Percentiles rank a stretch among this genome's conserved stretches.
Conservation (phyloP, 345 rosid genomes). For the Pseudoturritis turrita region DNA sequence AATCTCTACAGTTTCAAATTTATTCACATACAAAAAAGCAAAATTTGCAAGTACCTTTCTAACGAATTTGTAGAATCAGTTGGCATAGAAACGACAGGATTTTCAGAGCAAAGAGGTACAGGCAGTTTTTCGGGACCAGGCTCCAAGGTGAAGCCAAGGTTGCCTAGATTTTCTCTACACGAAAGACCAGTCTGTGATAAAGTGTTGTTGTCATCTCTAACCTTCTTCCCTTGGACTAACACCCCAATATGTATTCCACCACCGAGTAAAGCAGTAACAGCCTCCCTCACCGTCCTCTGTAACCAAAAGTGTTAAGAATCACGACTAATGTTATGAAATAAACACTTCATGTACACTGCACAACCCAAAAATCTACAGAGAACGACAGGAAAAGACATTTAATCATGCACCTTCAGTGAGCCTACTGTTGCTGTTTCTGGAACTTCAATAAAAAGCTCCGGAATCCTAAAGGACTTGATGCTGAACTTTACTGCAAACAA, state of each 20-base stretch:
- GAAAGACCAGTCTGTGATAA: conserved; percentile 74
- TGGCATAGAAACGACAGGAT: conserved; percentile 33
- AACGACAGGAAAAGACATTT: background rate
- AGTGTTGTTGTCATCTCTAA: conserved; percentile 79
- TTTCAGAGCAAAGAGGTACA: conserved; percentile 42
- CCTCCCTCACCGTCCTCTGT: conserved; percentile 80
- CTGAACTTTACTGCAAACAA: conserved; percentile 75
- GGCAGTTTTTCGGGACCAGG: conserved; percentile 41
- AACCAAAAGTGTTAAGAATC: conserved; percentile 11
- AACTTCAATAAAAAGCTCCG: conserved; percentile 84
- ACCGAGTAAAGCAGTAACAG: conserved; percentile 73
- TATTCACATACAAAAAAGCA: background rate
- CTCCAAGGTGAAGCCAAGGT: conserved; percentile 81
- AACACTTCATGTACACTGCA: background rate
- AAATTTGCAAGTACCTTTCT: conserved; percentile 42
- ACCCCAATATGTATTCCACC: conserved; percentile 75
- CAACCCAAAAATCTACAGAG: background rate
- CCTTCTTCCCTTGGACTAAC: conserved; percentile 80
- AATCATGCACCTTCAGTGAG: conserved; percentile 69
- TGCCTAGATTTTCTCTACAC: conserved; percentile 50
- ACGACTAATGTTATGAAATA: background rate
- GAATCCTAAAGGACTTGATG: conserved; percentile 83
- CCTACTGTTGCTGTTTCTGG: conserved; percentile 83
- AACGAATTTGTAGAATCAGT: conserved; percentile 30
- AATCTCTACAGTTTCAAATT: conserved; percentile 14